Percentiles rank a stretch among this genome's conserved stretches.
These are phyloP conservation scores for Apostasia shenzhenica DNA, from an alignment of 106 monocot species.

Conservation along the genomic window DNA sequence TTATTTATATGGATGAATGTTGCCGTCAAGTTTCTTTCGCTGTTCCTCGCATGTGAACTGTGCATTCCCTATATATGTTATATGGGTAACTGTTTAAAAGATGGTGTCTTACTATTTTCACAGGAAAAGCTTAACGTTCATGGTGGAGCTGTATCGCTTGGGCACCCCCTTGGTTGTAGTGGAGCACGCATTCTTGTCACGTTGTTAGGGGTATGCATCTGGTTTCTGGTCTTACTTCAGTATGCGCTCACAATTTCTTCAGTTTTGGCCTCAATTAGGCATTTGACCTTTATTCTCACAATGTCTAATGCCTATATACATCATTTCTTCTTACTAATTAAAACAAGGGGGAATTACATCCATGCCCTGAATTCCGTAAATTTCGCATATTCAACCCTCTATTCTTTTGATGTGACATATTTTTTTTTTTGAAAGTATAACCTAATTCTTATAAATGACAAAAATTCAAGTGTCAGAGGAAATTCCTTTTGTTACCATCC, in stretches of 20 bases:
- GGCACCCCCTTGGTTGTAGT: slow-evolving; percentile 96
- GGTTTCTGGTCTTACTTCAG: not conserved
- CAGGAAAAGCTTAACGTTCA: slow-evolving; percentile 95
- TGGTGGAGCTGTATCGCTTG: slow-evolving; percentile 94
- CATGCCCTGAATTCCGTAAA: not conserved
- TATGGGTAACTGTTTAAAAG: too few species aligned
- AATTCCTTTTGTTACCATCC: not conserved
- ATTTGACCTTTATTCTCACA: not conserved
- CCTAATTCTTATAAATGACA: too few species aligned
- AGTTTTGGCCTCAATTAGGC: not conserved
- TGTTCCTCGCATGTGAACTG: too few species aligned
- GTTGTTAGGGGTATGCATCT: slow-evolving; percentile 70
- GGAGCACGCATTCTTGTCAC: slow-evolving; percentile 95
- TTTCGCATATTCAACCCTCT: too few species aligned
- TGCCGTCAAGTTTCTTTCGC: not conserved
- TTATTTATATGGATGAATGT: not conserved
- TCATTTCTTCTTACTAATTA: not conserved
- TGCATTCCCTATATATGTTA: too few species aligned
- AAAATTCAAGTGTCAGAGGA: too few species aligned
- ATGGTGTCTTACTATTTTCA: not conserved
- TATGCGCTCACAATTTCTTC: not conserved
- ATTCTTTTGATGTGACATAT: too few species aligned
- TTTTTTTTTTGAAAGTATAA: too few species aligned
- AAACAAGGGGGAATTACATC: not conserved
- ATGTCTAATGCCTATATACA: not conserved